A percentile compares a stretch with the other conserved stretches of the same genome.
Evolutionary conservation across 768 basidiomycete genomes (phyloP).

Genomic region (Mycena chlorophos): DNA sequence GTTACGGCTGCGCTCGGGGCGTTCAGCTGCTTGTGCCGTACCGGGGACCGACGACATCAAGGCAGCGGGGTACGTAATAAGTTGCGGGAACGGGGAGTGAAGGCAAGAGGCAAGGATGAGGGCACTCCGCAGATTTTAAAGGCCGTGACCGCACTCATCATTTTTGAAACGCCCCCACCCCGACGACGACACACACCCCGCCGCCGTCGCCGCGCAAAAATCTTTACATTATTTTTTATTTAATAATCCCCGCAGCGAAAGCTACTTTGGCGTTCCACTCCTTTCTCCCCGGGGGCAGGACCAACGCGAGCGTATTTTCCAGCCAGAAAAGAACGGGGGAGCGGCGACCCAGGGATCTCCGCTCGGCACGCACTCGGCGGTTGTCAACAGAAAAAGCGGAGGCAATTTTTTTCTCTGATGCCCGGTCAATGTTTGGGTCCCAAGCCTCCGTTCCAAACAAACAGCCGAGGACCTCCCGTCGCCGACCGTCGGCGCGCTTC

Average conservation of each 20-base stretch:
- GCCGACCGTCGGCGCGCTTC: no score
- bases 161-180: not conserved
- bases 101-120: slow-evolving; percentile 44
- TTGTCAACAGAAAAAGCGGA: slow-evolving; percentile 1
- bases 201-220: not conserved
- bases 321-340: no score
- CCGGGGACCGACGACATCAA: slow-evolving; percentile 61
- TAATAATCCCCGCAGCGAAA: not conserved
- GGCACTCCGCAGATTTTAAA: slow-evolving; percentile 23
- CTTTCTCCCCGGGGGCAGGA: no score
- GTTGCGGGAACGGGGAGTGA: slow-evolving; percentile 50
- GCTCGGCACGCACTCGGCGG: not conserved
- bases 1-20: slow-evolving; percentile 84
- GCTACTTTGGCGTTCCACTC: not conserved
- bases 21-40: slow-evolving; percentile 54
- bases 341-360: no score
- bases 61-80: slow-evolving; percentile 48
- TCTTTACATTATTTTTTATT: not conserved
- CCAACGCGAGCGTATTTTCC: no score
- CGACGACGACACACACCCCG: not conserved
- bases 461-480: not conserved
- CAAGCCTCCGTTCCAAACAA: not conserved
- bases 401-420: not conserved
- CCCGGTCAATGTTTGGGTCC: slow-evolving; percentile 1
- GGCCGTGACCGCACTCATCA: slow-evolving; percentile 19